Base-by-base conservation (phyloP, 1,139 yeast genomes). In the Magnusiomyces suaveolens region DNA sequence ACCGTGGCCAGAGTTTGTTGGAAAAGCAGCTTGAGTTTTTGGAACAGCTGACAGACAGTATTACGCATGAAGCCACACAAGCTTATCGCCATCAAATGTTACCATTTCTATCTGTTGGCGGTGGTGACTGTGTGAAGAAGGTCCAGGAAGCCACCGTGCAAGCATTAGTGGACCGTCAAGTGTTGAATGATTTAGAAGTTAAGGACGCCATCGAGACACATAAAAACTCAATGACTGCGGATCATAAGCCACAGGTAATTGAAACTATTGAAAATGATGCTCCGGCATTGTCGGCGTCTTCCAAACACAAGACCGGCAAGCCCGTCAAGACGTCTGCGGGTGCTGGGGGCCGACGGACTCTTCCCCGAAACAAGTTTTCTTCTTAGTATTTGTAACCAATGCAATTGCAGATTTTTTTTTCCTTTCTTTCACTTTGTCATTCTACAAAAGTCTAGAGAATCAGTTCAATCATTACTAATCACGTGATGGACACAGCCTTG, bases 51-150 rank as follows among this genome's bases (percentile, higher is more conserved):
- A 41, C 54, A 14, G 38, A 44, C 12, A 43, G 43, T 29, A 43
- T 56, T 4, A 47, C 54, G 16, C 52, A 46, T 25, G 58, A 56
- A 41, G 46, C 54, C 14, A 43, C 50, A 14, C 56, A 56, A 20
- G 33, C 52, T 2, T 50, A 53, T 49, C 51, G 52, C 20, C 55
- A 54, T 26, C 55, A 53, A 43, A 20, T 53, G 43, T 8, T 50
- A n/a, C 58, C 58, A 3, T 47, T 56, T 20, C 26, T 47, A 4
- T 24, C 18, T 2, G 39, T 43, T 4, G 23, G 41, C n/a, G 49
- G 50, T 23, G 25, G 29, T 3, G 52, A 44, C n/a, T 23, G 49
- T 32, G 25, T 52, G 33, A 39, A 29, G 8, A 14, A 32, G 29
- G 47, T 54, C 25, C 48, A 54, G 18, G 48, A 32, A 20, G 36